A percentile compares a stretch with the other conserved stretches of the same genome.
Evolutionary conservation across 2,329 filamentous ascomycete genomes (phyloP).

Genomic region (Cladosporium sp.): DNA sequence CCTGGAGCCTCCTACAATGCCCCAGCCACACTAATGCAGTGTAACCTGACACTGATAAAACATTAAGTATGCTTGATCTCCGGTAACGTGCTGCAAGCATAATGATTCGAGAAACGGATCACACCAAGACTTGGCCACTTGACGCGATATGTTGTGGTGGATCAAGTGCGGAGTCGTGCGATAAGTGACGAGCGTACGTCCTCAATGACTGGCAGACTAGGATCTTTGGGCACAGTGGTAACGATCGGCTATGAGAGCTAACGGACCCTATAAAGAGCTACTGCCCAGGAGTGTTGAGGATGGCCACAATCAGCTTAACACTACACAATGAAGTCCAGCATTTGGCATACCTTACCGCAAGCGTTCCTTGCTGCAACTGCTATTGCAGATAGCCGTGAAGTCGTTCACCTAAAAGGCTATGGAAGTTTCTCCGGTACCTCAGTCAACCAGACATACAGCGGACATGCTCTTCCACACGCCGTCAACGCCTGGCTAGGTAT

Average conservation of each 20-base stretch:
- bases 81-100: not conserved
- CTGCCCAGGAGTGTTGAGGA: not conserved
- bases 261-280: not conserved
- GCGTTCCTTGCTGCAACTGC: not conserved
- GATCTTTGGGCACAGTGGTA: not conserved
- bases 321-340: not conserved
- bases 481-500: slow-evolving; percentile 17
- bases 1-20: not conserved
- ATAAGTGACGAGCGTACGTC: not conserved
- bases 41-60: not conserved
- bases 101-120: not conserved
- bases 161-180: slow-evolving; percentile 5
- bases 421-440: slow-evolving; percentile 13
- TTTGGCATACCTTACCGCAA: not conserved
- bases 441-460: slow-evolving; percentile 13
- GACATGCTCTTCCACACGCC: slow-evolving; percentile 3
- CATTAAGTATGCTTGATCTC: not conserved
- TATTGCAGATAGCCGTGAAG: not conserved
- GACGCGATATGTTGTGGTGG: not conserved
- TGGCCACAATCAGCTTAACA: too few relatives aligned
- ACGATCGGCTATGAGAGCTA: too few relatives aligned
- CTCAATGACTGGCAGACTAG: not conserved
- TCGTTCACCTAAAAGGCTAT: slow-evolving; percentile 1
- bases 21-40: not conserved
- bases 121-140: not conserved